phyloP scores from a whole-genome alignment of 768 basidiomycete genomes.

The Vishniacozyma victoriae region DNA sequence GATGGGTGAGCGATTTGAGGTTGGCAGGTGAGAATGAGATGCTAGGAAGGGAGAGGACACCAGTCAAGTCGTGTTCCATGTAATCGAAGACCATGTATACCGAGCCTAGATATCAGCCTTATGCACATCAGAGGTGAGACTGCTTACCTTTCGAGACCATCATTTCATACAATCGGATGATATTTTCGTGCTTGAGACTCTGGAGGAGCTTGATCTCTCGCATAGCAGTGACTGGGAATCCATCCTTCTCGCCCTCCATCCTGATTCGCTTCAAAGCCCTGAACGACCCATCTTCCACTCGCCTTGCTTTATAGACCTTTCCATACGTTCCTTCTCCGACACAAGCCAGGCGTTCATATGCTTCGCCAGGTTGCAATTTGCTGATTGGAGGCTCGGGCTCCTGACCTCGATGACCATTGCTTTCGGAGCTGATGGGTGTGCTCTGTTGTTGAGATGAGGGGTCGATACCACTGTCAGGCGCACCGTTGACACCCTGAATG shows the following conservation, averaged over 20 bases:
- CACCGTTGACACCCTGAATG: not conserved
- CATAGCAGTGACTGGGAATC: slow-evolving; percentile 98
- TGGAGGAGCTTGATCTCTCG: slow-evolving; percentile 97
- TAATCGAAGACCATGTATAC: slow-evolving; percentile 99
- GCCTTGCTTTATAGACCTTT: slow-evolving; percentile 93
- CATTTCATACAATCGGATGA: slow-evolving; percentile 90
- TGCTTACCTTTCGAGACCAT: slow-evolving; percentile 89
- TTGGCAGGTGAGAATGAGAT: slow-evolving; percentile 79
- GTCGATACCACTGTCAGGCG: not conserved
- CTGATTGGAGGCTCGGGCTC: not conserved
- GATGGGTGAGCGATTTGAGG: slow-evolving; percentile 88
- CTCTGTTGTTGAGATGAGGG: not conserved
- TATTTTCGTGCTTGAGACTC: slow-evolving; percentile 78
- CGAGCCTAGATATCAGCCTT: slow-evolving; percentile 57
- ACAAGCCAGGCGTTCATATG: slow-evolving; percentile 78
- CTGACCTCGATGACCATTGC: no score
- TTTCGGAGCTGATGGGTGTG: no score
- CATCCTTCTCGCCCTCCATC: slow-evolving; percentile 95
- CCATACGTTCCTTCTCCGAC: slow-evolving; percentile 99
- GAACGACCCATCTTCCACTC: slow-evolving; percentile 64
- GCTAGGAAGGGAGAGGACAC: slow-evolving; percentile 82
- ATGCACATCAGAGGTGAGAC: not conserved
- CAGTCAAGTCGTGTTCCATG: slow-evolving; percentile 97
- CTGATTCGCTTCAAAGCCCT: slow-evolving; percentile 94
- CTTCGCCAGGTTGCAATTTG: not conserved